These are phyloP conservation scores for Mimosa bimucronata DNA, from an alignment of 306 rosid species.

Conservation along the genomic window DNA sequence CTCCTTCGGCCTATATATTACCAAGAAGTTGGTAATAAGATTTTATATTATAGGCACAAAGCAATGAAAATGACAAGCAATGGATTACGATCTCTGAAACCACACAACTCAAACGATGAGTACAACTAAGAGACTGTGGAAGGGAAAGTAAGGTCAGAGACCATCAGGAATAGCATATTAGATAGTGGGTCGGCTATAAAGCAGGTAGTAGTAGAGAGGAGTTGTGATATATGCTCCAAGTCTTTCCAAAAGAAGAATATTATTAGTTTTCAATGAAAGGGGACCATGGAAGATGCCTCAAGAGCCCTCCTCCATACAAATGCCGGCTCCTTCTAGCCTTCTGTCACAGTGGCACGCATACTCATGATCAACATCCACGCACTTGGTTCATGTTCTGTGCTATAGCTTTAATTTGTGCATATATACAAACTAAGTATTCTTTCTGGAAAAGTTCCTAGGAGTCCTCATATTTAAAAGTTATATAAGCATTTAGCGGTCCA, in stretches of 20 bases:
- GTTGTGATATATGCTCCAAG: background rate
- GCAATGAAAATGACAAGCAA: constrained; percentile 32
- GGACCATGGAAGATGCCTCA: constrained; percentile 42
- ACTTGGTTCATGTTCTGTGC: background rate
- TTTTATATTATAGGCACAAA: background rate
- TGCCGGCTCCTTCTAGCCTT: background rate
- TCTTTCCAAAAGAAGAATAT: background rate
- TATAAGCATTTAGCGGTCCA: background rate
- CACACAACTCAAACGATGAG: background rate
- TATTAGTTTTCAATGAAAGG: constrained; percentile 15
- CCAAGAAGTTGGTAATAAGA: background rate
- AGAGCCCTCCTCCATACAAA: constrained; percentile 37
- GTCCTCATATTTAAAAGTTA: background rate
- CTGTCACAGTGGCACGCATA: background rate
- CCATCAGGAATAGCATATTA: constrained; percentile 5
- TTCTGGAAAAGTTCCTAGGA: background rate
- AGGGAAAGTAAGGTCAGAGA: background rate
- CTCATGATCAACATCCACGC: constrained; percentile 2
- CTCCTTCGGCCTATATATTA: background rate
- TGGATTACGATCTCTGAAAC: background rate
- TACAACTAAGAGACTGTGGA: background rate
- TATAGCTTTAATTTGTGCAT: constrained; percentile 28
- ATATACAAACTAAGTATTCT: background rate
- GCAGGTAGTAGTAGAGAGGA: background rate
- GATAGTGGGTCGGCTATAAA: constrained; percentile 38